A percentile compares a stretch with the other conserved stretches of the same genome.
These are phyloP conservation scores for Clarireedia hainanense DNA, from an alignment of 2,329 filamentous ascomycete species.

Conservation along the genomic window DNA sequence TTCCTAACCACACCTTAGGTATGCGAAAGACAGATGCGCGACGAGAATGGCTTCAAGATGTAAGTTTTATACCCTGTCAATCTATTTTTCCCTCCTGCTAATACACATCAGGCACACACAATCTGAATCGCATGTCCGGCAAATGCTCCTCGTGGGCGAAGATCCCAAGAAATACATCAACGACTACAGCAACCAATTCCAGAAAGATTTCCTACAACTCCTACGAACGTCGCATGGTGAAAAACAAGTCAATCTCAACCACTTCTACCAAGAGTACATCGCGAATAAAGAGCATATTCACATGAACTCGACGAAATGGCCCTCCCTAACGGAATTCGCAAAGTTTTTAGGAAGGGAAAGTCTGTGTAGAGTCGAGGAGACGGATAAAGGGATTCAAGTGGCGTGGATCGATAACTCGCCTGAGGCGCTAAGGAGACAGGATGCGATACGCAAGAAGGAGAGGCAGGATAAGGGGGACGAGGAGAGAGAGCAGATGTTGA, in stretches of 20 bases:
- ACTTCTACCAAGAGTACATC: constrained; percentile 94
- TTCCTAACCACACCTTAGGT: constrained; percentile 39
- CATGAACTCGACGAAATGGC: constrained; percentile 91
- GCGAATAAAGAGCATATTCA: constrained; percentile 81
- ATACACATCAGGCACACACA: constrained; percentile 56
- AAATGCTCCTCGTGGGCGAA: constrained; percentile 81
- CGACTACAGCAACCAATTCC: constrained; percentile 74
- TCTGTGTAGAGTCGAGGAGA: constrained; percentile 84
- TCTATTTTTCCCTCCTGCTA: no score
- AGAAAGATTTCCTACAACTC: constrained; percentile 68
- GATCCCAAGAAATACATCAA: constrained; percentile 79
- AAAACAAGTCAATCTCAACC: constrained; percentile 81
- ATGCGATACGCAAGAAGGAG: constrained; percentile 76
- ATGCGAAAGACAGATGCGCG: constrained; percentile 69
- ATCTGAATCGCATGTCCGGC: constrained; percentile 79
- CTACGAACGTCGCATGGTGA: constrained; percentile 81
- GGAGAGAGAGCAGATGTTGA: constrained; percentile 74
- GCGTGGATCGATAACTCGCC: constrained; percentile 89
- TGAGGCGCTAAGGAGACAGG: constrained; percentile 71
- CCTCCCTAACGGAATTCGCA: constrained; percentile 79
- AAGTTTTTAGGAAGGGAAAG: constrained; percentile 81
- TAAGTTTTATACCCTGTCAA: no score
- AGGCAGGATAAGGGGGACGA: constrained; percentile 86
- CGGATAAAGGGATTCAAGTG: constrained; percentile 76
- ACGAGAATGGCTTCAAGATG: constrained; percentile 88